A percentile compares a stretch with the other conserved stretches of the same genome.
These are phyloP conservation scores for Alternaria sp. DNA, from an alignment of 2,329 filamentous ascomycete genomes.

Conservation along the genomic window DNA sequence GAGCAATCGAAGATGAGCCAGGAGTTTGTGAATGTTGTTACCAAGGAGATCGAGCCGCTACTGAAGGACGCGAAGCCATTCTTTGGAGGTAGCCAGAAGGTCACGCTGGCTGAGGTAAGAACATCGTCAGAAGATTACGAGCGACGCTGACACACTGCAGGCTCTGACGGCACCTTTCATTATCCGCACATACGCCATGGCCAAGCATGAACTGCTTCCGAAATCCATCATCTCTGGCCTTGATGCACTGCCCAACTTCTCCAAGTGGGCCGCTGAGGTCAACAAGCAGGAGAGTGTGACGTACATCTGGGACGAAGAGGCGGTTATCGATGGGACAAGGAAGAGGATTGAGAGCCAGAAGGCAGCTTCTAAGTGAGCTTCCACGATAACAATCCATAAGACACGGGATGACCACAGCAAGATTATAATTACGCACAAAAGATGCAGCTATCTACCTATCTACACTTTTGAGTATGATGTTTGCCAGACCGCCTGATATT, in stretches of 20 bases:
- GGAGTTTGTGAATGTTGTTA: conserved; percentile 62
- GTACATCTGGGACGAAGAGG: conserved; percentile 44
- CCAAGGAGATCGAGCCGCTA: conserved; percentile 77
- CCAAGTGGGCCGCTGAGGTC: conserved; percentile 69
- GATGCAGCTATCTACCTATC: neutral
- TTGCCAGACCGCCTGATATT: neutral
- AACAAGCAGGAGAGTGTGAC: conserved; percentile 70
- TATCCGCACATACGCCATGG: conserved; percentile 63
- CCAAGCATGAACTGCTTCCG: conserved; percentile 63
- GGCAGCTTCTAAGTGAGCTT: conserved; percentile 21
- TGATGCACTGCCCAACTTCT: conserved; percentile 68
- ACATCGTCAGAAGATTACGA: neutral
- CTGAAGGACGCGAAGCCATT: conserved; percentile 57
- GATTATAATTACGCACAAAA: neutral
- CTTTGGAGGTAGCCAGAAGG: conserved; percentile 54
- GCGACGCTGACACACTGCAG: conserved; percentile 43
- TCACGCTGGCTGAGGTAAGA: conserved; percentile 76
- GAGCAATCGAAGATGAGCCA: conserved; percentile 57
- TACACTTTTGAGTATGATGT: conserved; percentile 11
- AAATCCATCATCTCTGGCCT: conserved; percentile 56
- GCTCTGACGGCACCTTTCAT: conserved; percentile 71
- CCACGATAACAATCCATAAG: neutral
- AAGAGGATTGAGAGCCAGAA: conserved; percentile 36
- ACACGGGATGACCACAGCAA: neutral
- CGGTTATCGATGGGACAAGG: conserved; percentile 21